phyloP scores from a whole-genome alignment of 257 asterid species.

The Solanum chiquidenum region DNA sequence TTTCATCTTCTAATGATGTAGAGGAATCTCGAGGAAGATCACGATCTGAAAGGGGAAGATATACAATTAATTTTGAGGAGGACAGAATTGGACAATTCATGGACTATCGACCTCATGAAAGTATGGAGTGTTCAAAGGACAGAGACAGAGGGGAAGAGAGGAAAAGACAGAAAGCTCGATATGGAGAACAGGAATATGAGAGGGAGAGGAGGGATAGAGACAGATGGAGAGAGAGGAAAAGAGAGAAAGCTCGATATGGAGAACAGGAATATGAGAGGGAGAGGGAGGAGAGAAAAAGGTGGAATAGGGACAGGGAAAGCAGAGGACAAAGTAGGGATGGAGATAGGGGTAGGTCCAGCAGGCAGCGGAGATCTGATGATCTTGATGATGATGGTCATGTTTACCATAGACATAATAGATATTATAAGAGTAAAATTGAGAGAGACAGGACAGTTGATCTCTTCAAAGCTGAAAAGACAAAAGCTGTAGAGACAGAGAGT shows the following conservation, averaged over 20 bases:
- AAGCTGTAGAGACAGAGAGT: not conserved
- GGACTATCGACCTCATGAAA: not conserved
- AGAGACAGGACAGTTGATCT: slow-evolving; percentile 21
- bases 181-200: slow-evolving; percentile 16
- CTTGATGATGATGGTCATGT: slow-evolving; percentile 18
- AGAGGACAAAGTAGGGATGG: slow-evolving; percentile 27
- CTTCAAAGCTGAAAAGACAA: slow-evolving; percentile 16
- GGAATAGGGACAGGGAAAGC: slow-evolving; percentile 23
- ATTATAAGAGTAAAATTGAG: slow-evolving; percentile 25
- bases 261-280: slow-evolving; percentile 20
- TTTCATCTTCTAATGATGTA: too few species aligned
- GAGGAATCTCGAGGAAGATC: too few species aligned
- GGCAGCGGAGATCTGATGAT: slow-evolving; percentile 10
- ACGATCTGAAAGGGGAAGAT: not conserved
- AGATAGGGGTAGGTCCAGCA: slow-evolving; percentile 20
- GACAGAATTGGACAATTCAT: not conserved
- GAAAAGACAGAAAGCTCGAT: slow-evolving; percentile 13
- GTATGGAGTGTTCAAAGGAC: not conserved
- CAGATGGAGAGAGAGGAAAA: slow-evolving; percentile 10
- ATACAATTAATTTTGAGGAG: not conserved
- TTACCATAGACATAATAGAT: slow-evolving; percentile 24
- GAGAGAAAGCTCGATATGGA: slow-evolving; percentile 16
- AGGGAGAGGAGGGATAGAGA: slow-evolving; percentile 16
- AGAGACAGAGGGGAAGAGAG: slow-evolving; percentile 15
- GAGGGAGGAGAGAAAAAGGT: slow-evolving; percentile 22